These are phyloP conservation scores for Deinandra increscens DNA, from an alignment of 129 eudicot species.

Conservation along the genomic window DNA sequence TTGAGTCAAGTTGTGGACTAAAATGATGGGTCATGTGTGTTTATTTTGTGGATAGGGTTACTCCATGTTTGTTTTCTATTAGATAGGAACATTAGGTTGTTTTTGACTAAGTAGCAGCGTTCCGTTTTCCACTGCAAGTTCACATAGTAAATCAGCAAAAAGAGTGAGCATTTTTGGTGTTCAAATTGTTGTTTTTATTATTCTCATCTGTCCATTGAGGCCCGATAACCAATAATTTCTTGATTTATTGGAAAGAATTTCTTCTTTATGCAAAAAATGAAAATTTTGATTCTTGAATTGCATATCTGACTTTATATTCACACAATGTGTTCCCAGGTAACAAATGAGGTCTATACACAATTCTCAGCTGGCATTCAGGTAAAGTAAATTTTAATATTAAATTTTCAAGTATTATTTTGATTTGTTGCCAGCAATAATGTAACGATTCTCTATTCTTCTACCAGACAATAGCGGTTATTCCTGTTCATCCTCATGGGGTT, in stretches of 20 bases:
- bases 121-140: no score
- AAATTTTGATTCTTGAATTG: background rate
- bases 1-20: no score
- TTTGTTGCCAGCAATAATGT: slow-evolving; percentile 7
- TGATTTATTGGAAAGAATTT: background rate
- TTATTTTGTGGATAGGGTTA: no score
- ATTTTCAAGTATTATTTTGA: background rate
- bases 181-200: no score
- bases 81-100: no score
- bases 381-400: slow-evolving; percentile 20
- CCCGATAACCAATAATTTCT: no score
- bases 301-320: slow-evolving; percentile 17
- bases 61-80: no score
- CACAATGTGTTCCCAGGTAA: slow-evolving; percentile 46
- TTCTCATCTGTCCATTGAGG: no score
- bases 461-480: slow-evolving; percentile 89
- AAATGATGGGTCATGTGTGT: no score
- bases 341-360: slow-evolving; percentile 63
- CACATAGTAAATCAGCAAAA: no score
- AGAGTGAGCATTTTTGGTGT: no score
- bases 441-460: slow-evolving; percentile 19
- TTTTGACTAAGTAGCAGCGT: no score
- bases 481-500: slow-evolving; percentile 89
- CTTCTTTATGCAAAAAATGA: background rate
- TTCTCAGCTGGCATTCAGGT: slow-evolving; percentile 87